Conservation (phyloP, 1,284 basidiomycete species). For the Ceratobasidium sp. region DNA sequence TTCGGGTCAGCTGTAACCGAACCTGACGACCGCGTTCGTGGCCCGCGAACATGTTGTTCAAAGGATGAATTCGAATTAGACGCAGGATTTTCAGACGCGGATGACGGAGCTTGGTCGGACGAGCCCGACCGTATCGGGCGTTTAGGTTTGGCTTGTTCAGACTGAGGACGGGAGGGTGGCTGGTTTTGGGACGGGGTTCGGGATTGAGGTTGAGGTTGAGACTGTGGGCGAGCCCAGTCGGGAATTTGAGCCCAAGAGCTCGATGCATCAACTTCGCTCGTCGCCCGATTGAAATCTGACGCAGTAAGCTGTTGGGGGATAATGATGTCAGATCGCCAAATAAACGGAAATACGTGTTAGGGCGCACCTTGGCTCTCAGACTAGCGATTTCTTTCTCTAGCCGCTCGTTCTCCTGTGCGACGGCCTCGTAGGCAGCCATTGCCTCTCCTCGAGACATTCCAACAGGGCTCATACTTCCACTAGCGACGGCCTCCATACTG, state of each 20-base stretch:
- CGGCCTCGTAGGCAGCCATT: conserved; percentile 4
- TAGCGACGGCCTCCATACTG: not conserved
- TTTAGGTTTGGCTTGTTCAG: not conserved
- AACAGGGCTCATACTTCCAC: not conserved
- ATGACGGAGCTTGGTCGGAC: conserved; percentile 21
- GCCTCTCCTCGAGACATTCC: conserved; percentile 33
- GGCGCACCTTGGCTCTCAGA: conserved; percentile 16
- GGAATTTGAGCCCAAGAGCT: conserved; percentile 32
- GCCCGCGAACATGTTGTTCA: not conserved
- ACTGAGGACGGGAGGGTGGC: not conserved
- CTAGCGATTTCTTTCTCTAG: conserved; percentile 21
- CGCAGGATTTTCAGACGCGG: conserved; percentile 7
- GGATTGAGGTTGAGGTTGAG: too few species aligned
- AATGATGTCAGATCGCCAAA: not conserved
- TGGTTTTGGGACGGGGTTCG: not conserved
- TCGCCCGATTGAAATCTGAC: conserved; percentile 30
- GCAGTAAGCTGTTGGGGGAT: not conserved
- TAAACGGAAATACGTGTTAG: not conserved
- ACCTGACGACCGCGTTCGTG: not conserved
- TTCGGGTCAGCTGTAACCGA: conserved; percentile 1
- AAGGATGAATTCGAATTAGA: conserved; percentile 10
- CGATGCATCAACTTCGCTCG: conserved; percentile 19
- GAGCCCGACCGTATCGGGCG: conserved; percentile 4
- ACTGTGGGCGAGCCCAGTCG: conserved; percentile 29
- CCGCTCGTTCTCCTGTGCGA: conserved; percentile 25